Percentiles rank a stretch among this genome's conserved stretches.
These are phyloP conservation scores for Quercus tomentella DNA, from an alignment of 331 rosid genomes.

Conservation along the genomic window DNA sequence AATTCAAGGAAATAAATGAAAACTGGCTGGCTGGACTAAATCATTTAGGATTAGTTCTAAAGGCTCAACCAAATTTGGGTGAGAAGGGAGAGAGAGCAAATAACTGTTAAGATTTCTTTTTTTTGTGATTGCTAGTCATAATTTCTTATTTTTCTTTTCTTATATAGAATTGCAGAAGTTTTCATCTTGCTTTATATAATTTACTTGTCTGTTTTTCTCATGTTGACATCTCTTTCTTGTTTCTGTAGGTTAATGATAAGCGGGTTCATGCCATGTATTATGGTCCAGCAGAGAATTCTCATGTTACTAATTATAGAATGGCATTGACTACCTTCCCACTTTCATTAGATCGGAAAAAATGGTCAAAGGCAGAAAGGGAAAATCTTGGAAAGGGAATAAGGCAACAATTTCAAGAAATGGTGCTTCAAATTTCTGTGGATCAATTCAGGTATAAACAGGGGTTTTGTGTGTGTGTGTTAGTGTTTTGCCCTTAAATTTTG, in stretches of 20 bases:
- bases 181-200: not conserved
- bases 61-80: not conserved
- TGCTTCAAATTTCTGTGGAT: constrained; percentile 55
- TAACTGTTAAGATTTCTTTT: too few relatives aligned
- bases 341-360: constrained; percentile 56
- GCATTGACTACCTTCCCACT: constrained; percentile 56
- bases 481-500: not conserved
- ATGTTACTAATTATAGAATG: constrained; percentile 60
- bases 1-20: not conserved
- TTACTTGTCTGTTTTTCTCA: not conserved
- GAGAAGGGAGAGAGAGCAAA: too few relatives aligned
- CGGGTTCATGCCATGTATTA: constrained; percentile 42
- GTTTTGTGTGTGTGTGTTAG: not conserved
- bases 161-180: not conserved
- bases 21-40: not conserved
- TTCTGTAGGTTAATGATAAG: constrained; percentile 45
- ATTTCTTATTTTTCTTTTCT: too few relatives aligned
- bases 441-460: constrained; percentile 43
- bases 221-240: not conserved
- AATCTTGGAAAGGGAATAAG: constrained; percentile 76
- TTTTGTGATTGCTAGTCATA: too few relatives aligned
- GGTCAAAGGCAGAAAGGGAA: constrained; percentile 60
- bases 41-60: not conserved
- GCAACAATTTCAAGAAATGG: constrained; percentile 78
- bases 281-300: constrained; percentile 80